phyloP scores from a whole-genome alignment of 1,284 basidiomycete species.

The Bjerkandera adusta region DNA sequence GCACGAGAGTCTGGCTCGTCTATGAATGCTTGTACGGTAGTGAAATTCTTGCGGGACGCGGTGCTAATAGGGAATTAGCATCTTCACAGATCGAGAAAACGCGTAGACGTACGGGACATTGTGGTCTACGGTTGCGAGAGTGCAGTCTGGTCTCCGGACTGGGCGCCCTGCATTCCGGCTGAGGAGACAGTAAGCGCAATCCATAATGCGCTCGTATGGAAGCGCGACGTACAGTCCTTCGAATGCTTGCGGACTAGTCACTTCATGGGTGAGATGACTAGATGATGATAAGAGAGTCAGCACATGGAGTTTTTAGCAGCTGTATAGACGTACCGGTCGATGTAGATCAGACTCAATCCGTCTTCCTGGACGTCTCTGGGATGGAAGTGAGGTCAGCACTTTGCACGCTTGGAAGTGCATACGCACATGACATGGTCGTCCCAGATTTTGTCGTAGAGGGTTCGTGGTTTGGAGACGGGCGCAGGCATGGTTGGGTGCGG shows the following conservation, averaged over 20 bases:
- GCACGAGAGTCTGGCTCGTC: slow-evolving; percentile 87
- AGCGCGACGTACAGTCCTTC: slow-evolving; percentile 75
- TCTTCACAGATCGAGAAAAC: slow-evolving; percentile 1
- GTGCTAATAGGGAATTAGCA: slow-evolving; percentile 50
- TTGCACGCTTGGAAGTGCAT: too few relatives aligned
- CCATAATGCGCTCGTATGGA: too few relatives aligned
- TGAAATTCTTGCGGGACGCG: slow-evolving; percentile 82
- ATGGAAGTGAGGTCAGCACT: too few relatives aligned
- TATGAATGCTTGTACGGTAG: slow-evolving; percentile 77
- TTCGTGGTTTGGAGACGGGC: slow-evolving; percentile 62
- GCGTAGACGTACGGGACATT: slow-evolving; percentile 81
- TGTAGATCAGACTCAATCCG: slow-evolving; percentile 88
- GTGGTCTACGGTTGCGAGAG: slow-evolving; percentile 93
- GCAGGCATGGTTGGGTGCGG: slow-evolving; percentile 46
- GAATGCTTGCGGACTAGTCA: slow-evolving; percentile 95
- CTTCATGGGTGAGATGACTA: slow-evolving; percentile 94
- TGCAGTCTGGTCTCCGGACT: slow-evolving; percentile 91
- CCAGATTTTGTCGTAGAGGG: slow-evolving; percentile 95
- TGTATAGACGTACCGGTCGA: slow-evolving; percentile 67
- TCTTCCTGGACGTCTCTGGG: slow-evolving; percentile 74
- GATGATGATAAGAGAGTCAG: slow-evolving; percentile 2
- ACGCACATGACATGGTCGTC: slow-evolving; percentile 91
- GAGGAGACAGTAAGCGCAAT: slow-evolving; percentile 1
- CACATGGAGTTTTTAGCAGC: background rate
- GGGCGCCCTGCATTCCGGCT: slow-evolving; percentile 80